Conservation (phyloP, 495 filamentous ascomycete genomes). For the Aspergillus asperescens region DNA sequence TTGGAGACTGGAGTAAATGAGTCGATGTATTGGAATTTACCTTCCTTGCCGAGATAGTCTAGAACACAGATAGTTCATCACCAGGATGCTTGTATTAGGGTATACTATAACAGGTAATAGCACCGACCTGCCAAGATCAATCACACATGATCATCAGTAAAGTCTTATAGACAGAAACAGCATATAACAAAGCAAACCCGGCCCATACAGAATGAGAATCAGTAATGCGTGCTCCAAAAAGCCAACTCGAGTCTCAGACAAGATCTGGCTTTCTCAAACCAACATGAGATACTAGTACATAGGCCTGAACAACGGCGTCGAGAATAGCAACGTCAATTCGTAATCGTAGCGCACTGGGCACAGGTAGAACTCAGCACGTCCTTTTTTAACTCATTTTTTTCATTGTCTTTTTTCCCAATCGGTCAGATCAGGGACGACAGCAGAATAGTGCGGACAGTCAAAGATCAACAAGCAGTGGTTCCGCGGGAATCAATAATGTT, state of each 20-base stretch:
- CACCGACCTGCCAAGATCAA: slow-evolving; percentile 10
- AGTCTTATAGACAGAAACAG: slow-evolving; percentile 4
- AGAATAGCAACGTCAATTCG: slow-evolving; percentile 20
- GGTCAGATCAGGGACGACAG: neutral
- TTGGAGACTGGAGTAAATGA: neutral
- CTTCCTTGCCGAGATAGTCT: neutral
- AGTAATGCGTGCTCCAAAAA: slow-evolving; percentile 1
- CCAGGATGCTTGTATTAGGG: slow-evolving; percentile 24
- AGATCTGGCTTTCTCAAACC: slow-evolving; percentile 5
- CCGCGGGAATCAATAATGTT: neutral
- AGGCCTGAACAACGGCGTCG: slow-evolving; percentile 12
- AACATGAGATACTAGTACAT: slow-evolving; percentile 22
- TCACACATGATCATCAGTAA: neutral
- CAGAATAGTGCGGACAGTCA: neutral
- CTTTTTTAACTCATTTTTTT: neutral
- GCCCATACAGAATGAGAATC: slow-evolving; percentile 4
- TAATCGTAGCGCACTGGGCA: slow-evolving; percentile 20
- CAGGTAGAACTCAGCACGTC: slow-evolving; percentile 9
- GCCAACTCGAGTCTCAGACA: slow-evolving; percentile 9
- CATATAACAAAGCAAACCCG: slow-evolving; percentile 11
- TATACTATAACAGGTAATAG: slow-evolving; percentile 17
- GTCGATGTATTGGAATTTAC: neutral
- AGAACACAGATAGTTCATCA: slow-evolving; percentile 16
- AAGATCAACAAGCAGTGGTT: too few relatives aligned
- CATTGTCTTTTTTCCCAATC: neutral